phyloP scores from a whole-genome alignment of 192 early-diverging fungal genomes.

The Chytriomyces confervae region DNA sequence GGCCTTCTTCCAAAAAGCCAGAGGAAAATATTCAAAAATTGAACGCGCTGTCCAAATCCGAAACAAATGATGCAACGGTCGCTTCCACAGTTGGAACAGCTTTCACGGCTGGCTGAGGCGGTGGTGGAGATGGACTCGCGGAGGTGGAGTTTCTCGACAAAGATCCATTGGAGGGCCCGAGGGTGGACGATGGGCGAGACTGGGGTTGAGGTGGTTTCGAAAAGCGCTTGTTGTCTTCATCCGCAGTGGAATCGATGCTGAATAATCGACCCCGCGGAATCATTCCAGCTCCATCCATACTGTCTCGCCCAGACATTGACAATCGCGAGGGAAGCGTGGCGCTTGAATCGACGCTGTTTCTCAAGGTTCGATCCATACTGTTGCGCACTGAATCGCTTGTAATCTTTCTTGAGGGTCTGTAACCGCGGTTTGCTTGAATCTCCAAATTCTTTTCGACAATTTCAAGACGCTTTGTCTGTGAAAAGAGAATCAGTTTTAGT shows the following conservation, averaged over 20 bases:
- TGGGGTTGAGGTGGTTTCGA: background rate
- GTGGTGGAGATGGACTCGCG: no score
- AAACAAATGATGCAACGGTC: background rate
- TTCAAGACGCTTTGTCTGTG: slow-evolving; percentile 13
- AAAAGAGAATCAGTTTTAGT: no score
- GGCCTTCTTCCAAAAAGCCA: no score
- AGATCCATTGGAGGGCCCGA: no score
- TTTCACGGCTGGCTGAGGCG: no score
- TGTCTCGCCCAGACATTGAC: background rate
- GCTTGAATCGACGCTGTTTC: background rate
- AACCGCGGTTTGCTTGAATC: background rate
- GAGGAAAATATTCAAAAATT: background rate
- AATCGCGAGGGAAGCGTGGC: background rate
- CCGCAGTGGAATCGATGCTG: background rate
- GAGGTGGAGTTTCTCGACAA: no score
- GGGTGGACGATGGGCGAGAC: no score
- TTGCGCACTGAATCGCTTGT: background rate
- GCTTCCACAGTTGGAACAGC: background rate
- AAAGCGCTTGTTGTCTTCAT: background rate
- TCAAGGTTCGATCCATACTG: background rate
- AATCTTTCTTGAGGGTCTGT: background rate
- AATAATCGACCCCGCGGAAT: background rate
- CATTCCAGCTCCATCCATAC: background rate
- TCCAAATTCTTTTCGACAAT: slow-evolving; percentile 23
- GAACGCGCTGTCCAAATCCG: slow-evolving; percentile 1